A percentile compares a stretch with the other conserved stretches of the same genome.
phyloP scores from a whole-genome alignment of 768 basidiomycete genomes.

The Sarcodon aspratus region DNA sequence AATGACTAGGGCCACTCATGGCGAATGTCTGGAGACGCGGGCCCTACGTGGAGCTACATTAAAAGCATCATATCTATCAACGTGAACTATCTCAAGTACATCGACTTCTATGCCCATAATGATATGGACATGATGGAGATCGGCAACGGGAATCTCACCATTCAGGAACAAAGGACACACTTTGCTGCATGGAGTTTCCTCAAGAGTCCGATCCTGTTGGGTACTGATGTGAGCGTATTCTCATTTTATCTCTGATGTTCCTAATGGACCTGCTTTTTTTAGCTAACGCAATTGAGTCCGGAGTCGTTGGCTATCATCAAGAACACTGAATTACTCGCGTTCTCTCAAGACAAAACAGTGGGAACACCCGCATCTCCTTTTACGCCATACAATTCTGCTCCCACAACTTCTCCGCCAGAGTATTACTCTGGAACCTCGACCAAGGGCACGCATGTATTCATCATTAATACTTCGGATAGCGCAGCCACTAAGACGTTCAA shows the following conservation, averaged over 20 bases:
- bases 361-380: slow-evolving; percentile 39
- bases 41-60: slow-evolving; percentile 39
- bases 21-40: slow-evolving; percentile 39
- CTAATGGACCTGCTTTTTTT: neutral
- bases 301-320: slow-evolving; percentile 37
- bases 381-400: slow-evolving; percentile 25
- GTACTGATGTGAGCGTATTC: slow-evolving; percentile 19
- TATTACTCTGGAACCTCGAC: slow-evolving; percentile 38
- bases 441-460: slow-evolving; percentile 42
- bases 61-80: slow-evolving; percentile 32
- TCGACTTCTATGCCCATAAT: slow-evolving; percentile 38
- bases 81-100: slow-evolving; percentile 25
- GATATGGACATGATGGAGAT: slow-evolving; percentile 54
- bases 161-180: slow-evolving; percentile 41
- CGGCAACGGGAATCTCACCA: slow-evolving; percentile 37
- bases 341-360: slow-evolving; percentile 36
- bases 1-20: slow-evolving; percentile 35
- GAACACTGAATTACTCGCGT: slow-evolving; percentile 40
- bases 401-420: slow-evolving; percentile 35
- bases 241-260: neutral
- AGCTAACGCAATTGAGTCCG: slow-evolving; percentile 29
- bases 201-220: slow-evolving; percentile 45
- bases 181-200: slow-evolving; percentile 50
- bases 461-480: slow-evolving; percentile 33
- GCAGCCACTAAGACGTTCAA: slow-evolving; percentile 32